Evolutionary conservation across 768 basidiomycete genomes (phyloP), one percentile per base, ranked within the genome.

Genomic region (Termitomyces bulborhizus): DNA sequence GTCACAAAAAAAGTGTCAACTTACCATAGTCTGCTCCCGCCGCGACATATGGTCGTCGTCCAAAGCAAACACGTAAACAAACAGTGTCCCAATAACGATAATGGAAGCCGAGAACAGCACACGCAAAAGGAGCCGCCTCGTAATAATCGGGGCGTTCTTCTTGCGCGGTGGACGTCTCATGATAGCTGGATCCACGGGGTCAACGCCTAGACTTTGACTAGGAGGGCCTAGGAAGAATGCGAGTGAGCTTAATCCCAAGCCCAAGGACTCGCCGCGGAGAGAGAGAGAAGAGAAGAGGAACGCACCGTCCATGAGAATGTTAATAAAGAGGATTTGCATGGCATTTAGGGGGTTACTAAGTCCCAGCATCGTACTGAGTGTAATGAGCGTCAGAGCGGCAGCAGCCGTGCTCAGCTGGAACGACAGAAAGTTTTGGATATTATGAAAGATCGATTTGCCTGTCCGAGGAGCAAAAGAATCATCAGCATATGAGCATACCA

Each of bases 261-360:
- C 42, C 27, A 21, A 48, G 24, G 16, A 32, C 21, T 37, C 18
- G 13, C 51, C 45, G 46, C 51, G 57, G 49, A 44, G 44, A 47
- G n/a, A 45, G 4, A 49, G 11, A 34, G 11, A 12, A 45, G 41
- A 43, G 11, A 36, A 40, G 44, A 26, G 31, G 2, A 50, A 56
- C 26, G 6, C 79, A 88, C 93, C 94, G 60, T 98, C 96, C 95
- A 98, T 98, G 46, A 98, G 81, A 66, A 98, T 97, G 72, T 98
- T 98, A 65, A 98, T 98, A 68, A 97, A 98, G n/a, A 98, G 73
- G 63, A 98, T 98, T 69, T 98, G 94, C 94, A 98, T 98, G 3
- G 95, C 87, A 64, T 98, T 98, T 59, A 98, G 78, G 3, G 95
- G 95, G 65, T 96, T 98, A 63, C 84, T 86, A 34, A 97, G 76